Evolutionary conservation across 306 rosid genomes (phyloP).

Genomic region (Cucurbita maxima): DNA sequence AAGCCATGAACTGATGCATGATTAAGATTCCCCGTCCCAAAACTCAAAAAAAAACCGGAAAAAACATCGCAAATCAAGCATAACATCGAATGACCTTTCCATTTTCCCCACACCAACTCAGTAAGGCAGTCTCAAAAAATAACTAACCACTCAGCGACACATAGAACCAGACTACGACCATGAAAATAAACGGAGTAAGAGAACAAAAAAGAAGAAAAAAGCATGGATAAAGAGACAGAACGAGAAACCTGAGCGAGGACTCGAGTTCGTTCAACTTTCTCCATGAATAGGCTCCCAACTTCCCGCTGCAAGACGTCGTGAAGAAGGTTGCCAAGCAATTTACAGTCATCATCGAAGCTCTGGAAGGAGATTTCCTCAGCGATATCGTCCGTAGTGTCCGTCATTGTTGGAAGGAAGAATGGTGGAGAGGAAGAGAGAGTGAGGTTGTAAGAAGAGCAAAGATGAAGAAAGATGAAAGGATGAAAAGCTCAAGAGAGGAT

Average conservation of each 20-base stretch:
- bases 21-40: neutral
- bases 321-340: conserved; percentile 61
- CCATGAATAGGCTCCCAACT: conserved; percentile 41
- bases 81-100: neutral
- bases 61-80: neutral
- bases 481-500: neutral
- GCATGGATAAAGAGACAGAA: neutral
- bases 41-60: neutral
- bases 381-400: conserved; percentile 85
- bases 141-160: neutral
- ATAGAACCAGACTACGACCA: neutral
- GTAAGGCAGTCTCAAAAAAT: neutral
- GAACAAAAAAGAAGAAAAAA: neutral
- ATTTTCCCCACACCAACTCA: neutral
- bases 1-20: neutral
- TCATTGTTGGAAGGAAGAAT: conserved; percentile 26
- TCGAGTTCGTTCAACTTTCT: conserved; percentile 56
- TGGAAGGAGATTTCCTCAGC: conserved; percentile 92
- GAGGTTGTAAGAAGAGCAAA: neutral
- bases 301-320: conserved; percentile 73
- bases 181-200: neutral
- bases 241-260: conserved; percentile 63
- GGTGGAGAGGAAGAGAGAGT: neutral
- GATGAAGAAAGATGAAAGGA: neutral
- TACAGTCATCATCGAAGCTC: conserved; percentile 79